Evolutionary conservation across 2,329 filamentous ascomycete species (phyloP).

Genomic region (Trichoderma koningii): DNA sequence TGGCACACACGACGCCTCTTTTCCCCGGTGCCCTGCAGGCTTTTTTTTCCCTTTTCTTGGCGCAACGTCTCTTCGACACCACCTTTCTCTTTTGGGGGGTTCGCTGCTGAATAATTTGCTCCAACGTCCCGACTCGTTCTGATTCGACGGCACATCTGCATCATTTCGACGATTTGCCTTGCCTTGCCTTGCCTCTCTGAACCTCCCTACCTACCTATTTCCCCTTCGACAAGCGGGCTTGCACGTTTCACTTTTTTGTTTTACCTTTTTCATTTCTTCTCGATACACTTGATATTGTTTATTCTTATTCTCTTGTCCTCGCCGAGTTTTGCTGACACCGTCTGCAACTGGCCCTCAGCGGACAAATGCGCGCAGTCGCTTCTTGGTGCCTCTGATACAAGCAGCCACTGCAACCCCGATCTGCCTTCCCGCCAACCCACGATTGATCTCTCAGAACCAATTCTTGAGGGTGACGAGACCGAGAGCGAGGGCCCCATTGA

Average conservation of each 20-base stretch:
- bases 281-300: background rate
- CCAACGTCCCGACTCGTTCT: background rate
- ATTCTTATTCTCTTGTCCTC: background rate
- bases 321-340: background rate
- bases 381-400: slow-evolving; percentile 7
- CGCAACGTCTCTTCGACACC: slow-evolving; percentile 3
- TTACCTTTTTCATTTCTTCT: background rate
- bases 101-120: background rate
- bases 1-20: slow-evolving; percentile 19
- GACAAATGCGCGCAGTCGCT: slow-evolving; percentile 13
- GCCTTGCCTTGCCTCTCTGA: background rate
- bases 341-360: background rate
- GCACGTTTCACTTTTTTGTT: background rate
- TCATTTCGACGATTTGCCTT: background rate
- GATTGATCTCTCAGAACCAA: slow-evolving; percentile 54
- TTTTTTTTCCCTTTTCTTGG: slow-evolving; percentile 9
- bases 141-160: background rate
- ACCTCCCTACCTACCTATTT: background rate
- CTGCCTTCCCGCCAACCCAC: slow-evolving; percentile 53
- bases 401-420: slow-evolving; percentile 39
- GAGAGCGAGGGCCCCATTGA: slow-evolving; percentile 62
- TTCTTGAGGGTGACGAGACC: slow-evolving; percentile 62
- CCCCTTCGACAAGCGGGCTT: background rate
- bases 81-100: background rate
- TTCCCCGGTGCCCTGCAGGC: slow-evolving; percentile 11